A percentile compares a stretch with the other conserved stretches of the same genome.
phyloP scores from a whole-genome alignment of 108 stramenopile species.

The Cyclotella kingstonii region DNA sequence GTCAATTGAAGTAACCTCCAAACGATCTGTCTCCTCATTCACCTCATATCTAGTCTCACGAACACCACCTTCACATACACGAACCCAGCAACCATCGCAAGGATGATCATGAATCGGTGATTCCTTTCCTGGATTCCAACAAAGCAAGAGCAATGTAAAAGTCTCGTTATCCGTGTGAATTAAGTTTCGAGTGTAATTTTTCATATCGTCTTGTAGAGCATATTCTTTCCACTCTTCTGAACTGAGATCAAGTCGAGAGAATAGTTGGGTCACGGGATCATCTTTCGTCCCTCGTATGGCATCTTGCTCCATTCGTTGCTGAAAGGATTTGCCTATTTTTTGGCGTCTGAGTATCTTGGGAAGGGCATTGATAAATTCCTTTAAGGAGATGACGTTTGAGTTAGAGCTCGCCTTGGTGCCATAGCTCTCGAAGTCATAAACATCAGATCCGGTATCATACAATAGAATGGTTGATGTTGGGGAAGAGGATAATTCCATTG shows the following conservation, averaged over 20 bases:
- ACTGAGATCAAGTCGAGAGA: slow-evolving; percentile 42
- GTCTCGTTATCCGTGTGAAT: slow-evolving; percentile 76
- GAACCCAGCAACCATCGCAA: slow-evolving; percentile 88
- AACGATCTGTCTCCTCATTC: slow-evolving; percentile 23
- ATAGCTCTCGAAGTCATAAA: background rate
- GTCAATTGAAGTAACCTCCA: slow-evolving; percentile 43
- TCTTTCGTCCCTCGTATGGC: slow-evolving; percentile 12
- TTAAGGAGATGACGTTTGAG: background rate
- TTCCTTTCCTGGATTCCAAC: slow-evolving; percentile 83
- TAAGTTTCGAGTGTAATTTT: slow-evolving; percentile 84
- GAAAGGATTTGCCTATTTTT: slow-evolving; percentile 14
- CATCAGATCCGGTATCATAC: background rate
- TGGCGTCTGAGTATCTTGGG: slow-evolving; percentile 15
- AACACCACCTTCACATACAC: slow-evolving; percentile 62
- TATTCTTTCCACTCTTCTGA: slow-evolving; percentile 48
- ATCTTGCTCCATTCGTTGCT: slow-evolving; percentile 6
- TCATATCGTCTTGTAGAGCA: slow-evolving; percentile 44
- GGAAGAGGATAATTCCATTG: slow-evolving; percentile 2
- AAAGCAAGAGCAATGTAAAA: slow-evolving; percentile 84
- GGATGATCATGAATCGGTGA: slow-evolving; percentile 85
- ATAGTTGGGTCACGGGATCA: slow-evolving; percentile 22
- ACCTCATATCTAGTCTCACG: slow-evolving; percentile 62
- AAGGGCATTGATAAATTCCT: slow-evolving; percentile 22
- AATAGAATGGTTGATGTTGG: background rate
- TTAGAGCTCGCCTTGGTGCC: background rate